Base-by-base conservation (phyloP, 139 green algal genomes). In the Chlamydomonas sp. region DNA sequence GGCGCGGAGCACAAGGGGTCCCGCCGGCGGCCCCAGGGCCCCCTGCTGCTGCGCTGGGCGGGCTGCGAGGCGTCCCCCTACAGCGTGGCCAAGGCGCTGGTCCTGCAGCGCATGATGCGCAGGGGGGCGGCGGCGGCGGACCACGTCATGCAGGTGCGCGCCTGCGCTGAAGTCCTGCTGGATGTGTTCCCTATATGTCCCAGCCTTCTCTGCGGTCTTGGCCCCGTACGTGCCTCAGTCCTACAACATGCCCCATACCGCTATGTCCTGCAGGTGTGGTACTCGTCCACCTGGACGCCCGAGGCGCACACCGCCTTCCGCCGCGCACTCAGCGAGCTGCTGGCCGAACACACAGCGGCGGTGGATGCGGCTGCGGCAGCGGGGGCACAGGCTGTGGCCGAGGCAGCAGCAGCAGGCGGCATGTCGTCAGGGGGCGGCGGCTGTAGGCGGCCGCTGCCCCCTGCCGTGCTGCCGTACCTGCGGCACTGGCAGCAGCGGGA, bases 181-280 rank as follows among this genome's bases (percentile, higher is more conserved):
- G n/a, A n/a, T n/a, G n/a, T n/a, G n/a, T n/a, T n/a, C n/a, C n/a
- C n/a, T n/a, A n/a, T n/a, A n/a, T n/a, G n/a, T n/a, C n/a, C n/a
- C n/a, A n/a, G n/a, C n/a, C n/a, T n/a, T n/a, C n/a, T n/a, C n/a
- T n/a, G n/a, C n/a, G n/a, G n/a, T n/a, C n/a, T n/a, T n/a, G n/a
- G n/a, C n/a, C n/a, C n/a, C n/a, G n/a, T n/a, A n/a, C n/a, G n/a
- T n/a, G n/a, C n/a, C n/a, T n/a, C n/a, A n/a, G n/a, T n/a, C n/a
- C n/a, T n/a, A n/a, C n/a, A n/a, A n/a, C n/a, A n/a, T n/a, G n/a
- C n/a, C n/a, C n/a, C n/a, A n/a, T n/a, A n/a, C n/a, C n/a, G n/a
- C n/a, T n/a, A n/a, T n/a, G n/a, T n/a, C n/a, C 72, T 77, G 17
- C 89, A 94, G 91, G 92, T 93, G 77, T 95, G 92, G 90, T 95